Evolutionary conservation across 768 basidiomycete genomes (phyloP).

Genomic region (Paxillus rubicundulus): DNA sequence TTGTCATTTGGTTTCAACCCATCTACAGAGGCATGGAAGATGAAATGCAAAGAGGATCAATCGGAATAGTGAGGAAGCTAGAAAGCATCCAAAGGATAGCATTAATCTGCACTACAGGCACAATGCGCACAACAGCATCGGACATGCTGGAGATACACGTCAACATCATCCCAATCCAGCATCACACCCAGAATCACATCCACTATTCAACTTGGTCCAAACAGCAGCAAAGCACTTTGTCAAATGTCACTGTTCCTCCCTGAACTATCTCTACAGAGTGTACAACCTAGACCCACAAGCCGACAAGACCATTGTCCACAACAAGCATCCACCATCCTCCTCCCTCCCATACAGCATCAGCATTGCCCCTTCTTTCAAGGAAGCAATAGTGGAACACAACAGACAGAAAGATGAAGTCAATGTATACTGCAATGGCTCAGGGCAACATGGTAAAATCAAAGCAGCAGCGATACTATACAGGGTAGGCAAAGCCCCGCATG

Average conservation of each 20-base stretch:
- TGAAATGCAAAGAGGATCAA: not conserved
- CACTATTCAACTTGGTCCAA: not conserved
- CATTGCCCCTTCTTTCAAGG: not conserved
- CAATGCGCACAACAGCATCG: not conserved
- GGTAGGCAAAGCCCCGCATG: not conserved
- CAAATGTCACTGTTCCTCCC: not conserved
- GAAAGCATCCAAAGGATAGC: not conserved
- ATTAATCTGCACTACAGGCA: not conserved
- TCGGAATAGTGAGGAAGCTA: not conserved
- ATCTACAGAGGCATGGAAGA: not conserved
- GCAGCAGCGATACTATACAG: constrained; percentile 10
- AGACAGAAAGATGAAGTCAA: not conserved
- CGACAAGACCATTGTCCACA: not conserved
- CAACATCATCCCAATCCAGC: too few relatives aligned
- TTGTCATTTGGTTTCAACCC: not conserved
- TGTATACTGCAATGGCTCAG: constrained; percentile 18
- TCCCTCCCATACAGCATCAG: not conserved
- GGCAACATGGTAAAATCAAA: constrained; percentile 4
- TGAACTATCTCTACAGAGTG: not conserved
- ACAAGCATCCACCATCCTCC: not conserved
- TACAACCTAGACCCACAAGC: too few relatives aligned
- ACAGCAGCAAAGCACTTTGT: too few relatives aligned
- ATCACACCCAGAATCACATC: too few relatives aligned
- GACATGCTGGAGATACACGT: too few relatives aligned
- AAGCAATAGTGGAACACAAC: not conserved